A percentile compares a stretch with the other conserved stretches of the same genome.
These are phyloP conservation scores for Trametes pubescens DNA, from an alignment of 1,284 basidiomycete genomes.

Conservation along the genomic window DNA sequence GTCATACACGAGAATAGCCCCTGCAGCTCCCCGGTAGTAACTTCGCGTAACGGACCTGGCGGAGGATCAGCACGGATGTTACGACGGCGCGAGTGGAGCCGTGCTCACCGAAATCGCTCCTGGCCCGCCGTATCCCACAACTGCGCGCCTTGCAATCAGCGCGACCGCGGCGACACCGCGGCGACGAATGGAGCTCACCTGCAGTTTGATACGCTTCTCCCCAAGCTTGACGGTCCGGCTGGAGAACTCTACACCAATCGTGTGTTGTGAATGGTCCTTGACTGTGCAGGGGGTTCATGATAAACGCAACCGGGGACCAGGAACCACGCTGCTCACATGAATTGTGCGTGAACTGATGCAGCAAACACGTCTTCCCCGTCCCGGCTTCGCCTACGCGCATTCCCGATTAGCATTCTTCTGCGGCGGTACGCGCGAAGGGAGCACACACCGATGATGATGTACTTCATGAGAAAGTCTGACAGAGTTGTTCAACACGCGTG, in stretches of 20 bases:
- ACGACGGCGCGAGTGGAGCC: conserved; percentile 12
- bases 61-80: conserved; percentile 16
- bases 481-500: conserved; percentile 12
- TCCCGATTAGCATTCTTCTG: conserved; percentile 10
- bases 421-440: background rate
- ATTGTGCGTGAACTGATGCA: conserved; percentile 96
- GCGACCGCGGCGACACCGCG: background rate
- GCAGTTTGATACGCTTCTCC: conserved; percentile 93
- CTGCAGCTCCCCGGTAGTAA: conserved; percentile 96
- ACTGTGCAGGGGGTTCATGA: conserved; percentile 56
- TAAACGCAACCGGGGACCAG: conserved; percentile 17
- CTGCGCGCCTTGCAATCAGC: conserved; percentile 49
- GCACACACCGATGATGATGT: conserved; percentile 89
- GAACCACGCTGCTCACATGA: conserved; percentile 68
- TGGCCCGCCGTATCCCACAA: conserved; percentile 98
- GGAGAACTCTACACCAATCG: conserved; percentile 96
- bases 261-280: conserved; percentile 97
- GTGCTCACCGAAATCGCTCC: conserved; percentile 85
- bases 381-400: conserved; percentile 84
- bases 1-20: conserved; percentile 95
- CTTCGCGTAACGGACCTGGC: conserved; percentile 92
- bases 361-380: conserved; percentile 94
- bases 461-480: conserved; percentile 96
- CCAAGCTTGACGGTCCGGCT: conserved; percentile 89
- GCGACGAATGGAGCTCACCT: conserved; percentile 59